Evolutionary conservation across 768 basidiomycete genomes (phyloP).

Genomic region (Lyophyllum semitale): DNA sequence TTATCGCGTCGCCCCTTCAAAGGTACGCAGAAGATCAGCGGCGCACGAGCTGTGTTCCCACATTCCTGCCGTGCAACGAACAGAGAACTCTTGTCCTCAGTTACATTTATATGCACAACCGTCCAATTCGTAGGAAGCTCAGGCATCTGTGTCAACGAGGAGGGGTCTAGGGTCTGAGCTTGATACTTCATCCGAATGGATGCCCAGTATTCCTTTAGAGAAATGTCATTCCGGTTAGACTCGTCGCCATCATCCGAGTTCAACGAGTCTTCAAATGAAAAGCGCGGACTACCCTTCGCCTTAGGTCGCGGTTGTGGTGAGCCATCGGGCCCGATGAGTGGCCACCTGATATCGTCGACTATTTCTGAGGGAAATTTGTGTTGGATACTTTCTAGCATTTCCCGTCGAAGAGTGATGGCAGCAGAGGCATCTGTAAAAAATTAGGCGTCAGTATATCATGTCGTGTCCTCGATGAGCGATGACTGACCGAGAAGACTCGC

Average conservation of each 20-base stretch:
- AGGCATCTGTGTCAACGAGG: conserved; percentile 40
- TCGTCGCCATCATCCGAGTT: conserved; percentile 42
- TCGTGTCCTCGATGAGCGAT: background rate
- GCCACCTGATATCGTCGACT: conserved; percentile 78
- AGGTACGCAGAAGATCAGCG: conserved; percentile 88
- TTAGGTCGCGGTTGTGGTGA: conserved; percentile 33
- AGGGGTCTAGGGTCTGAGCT: conserved; percentile 39
- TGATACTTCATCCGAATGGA: conserved; percentile 57
- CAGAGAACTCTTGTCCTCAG: conserved; percentile 80
- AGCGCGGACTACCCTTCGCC: conserved; percentile 15
- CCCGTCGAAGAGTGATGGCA: conserved; percentile 79
- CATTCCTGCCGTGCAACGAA: conserved; percentile 80
- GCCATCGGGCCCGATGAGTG: conserved; percentile 48
- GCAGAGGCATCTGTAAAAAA: conserved; percentile 62
- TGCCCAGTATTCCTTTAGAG: conserved; percentile 65
- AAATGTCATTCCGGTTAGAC: conserved; percentile 22
- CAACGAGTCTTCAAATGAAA: conserved; percentile 16
- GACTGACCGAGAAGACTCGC: conserved; percentile 64
- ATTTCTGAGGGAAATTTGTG: conserved; percentile 57
- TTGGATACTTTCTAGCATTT: conserved; percentile 81
- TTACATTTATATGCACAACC: conserved; percentile 79
- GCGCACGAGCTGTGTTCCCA: conserved; percentile 39
- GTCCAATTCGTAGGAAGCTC: conserved; percentile 79
- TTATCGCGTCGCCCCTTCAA: conserved; percentile 81
- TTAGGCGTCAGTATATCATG: background rate